Base-by-base conservation (phyloP, 495 filamentous ascomycete species). In the Hyaloscypha bicolor region DNA sequence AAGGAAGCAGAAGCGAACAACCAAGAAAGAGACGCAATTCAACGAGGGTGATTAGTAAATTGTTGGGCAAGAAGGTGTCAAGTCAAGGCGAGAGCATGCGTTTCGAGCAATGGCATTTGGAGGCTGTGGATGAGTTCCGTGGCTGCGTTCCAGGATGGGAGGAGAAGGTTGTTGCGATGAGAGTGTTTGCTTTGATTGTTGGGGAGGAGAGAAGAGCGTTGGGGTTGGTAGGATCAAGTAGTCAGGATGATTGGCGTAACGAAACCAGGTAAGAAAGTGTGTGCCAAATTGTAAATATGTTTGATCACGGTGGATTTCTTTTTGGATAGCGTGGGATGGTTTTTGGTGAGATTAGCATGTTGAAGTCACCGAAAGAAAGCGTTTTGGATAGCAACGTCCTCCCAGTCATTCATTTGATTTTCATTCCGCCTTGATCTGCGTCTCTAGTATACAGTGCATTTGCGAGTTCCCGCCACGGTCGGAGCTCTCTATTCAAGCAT, bases 401-500 rank as follows among this genome's bases (percentile, higher is more conserved):
- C 9, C 30, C 42, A 16, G 42, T 33, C 30, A 60, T 35, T 8
- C 6, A 21, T 60, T 9, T 33, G 29, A 29, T 64, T 67, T 68
- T 66, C 69, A 35, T 66, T 65, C 45, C 58, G 35, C 48, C 9
- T 55, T 11, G 31, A 48, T 30, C 58, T 62, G 59, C 66, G 70
- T 66, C 70, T 57, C 58, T 72, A 72, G 65, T 53, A 37, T 70
- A 70, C 68, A 70, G 42, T 55, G 45, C 65, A 62, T 63, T 32
- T 57, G n/a, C 29, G 35, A 56, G 56, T 57, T 19, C 37, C 12
- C 48, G 52, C 63, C 60, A 66, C 58, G 55, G 60, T 63, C 25
- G 21, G 58, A 60, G 32, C 16, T 33, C 55, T 19, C 57, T 87
- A 99, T 85, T 99, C 95, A 73, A 99, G 81, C 83, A 94, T 82